These are phyloP conservation scores for Pseudotulostoma volvatum DNA, from an alignment of 495 filamentous ascomycete genomes.

Conservation along the genomic window DNA sequence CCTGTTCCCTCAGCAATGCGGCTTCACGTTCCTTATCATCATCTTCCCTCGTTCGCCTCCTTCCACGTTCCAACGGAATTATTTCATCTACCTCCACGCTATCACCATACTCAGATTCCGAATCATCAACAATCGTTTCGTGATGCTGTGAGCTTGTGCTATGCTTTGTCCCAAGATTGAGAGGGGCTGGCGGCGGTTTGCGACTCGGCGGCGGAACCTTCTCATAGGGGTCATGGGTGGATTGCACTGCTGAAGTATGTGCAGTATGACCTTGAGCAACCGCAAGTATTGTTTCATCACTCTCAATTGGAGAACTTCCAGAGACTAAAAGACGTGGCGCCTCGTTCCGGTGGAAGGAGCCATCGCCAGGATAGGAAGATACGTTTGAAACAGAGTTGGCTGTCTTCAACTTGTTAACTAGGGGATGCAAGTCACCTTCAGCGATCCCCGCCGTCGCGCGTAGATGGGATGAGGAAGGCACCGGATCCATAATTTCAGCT, in stretches of 20 bases:
- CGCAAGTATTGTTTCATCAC: no score
- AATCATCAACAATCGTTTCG: conserved; percentile 38
- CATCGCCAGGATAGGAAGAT: background rate
- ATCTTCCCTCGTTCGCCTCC: conserved; percentile 72
- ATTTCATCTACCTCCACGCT: conserved; percentile 49
- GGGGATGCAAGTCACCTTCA: background rate
- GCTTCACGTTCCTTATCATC: conserved; percentile 69
- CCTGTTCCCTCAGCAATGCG: conserved; percentile 43
- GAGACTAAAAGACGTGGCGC: background rate
- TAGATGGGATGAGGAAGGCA: background rate
- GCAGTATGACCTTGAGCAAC: background rate
- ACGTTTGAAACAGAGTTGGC: background rate
- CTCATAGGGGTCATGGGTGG: background rate
- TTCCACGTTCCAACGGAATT: conserved; percentile 46
- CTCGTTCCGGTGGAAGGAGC: background rate
- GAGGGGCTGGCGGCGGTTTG: conserved; percentile 70
- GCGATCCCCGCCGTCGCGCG: background rate
- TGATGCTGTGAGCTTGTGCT: conserved; percentile 24
- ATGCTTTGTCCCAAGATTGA: conserved; percentile 44
- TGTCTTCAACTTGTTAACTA: background rate
- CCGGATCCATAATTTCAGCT: background rate
- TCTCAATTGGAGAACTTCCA: background rate
- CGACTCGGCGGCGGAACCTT: conserved; percentile 40
- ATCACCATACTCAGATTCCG: conserved; percentile 75
- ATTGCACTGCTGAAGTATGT: background rate